Conservation (phyloP, 148 eudicot genomes). For the Rhododendron mucronatum region DNA sequence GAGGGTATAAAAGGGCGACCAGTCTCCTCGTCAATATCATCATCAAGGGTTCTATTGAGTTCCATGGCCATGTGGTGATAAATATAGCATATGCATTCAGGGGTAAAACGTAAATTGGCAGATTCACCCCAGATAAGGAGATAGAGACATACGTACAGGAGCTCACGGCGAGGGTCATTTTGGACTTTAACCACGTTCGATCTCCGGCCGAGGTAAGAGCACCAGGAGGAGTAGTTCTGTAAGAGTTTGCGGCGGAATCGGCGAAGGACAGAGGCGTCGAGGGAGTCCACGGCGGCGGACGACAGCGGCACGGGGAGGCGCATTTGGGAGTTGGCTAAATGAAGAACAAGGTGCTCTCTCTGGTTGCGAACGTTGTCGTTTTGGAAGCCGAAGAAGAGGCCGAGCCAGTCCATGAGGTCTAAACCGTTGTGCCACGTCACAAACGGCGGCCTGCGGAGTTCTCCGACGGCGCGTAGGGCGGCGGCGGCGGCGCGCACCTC, state of each 20-base stretch:
- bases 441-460: constrained; percentile 71
- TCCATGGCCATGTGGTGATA: constrained; percentile 79
- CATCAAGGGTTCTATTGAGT: constrained; percentile 53
- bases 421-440: constrained; percentile 31
- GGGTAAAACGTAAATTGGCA: constrained; percentile 65
- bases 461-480: constrained; percentile 53
- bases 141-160: constrained; percentile 63
- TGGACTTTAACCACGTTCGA: constrained; percentile 38
- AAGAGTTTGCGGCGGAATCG: constrained; percentile 55
- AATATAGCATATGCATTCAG: constrained; percentile 81
- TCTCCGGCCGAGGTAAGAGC: constrained; percentile 43
- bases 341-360: constrained; percentile 82
- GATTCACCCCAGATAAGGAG: constrained; percentile 86
- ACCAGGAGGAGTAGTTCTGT: constrained; percentile 62
- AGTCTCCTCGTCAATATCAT: constrained; percentile 43
- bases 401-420: constrained; percentile 90
- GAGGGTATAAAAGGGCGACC: constrained; percentile 48
- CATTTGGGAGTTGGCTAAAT: constrained; percentile 79
- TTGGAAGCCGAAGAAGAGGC: constrained; percentile 78
- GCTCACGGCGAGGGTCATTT: constrained; percentile 52
- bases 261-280: constrained; percentile 47
- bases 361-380: constrained; percentile 76
- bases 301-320: constrained; percentile 39
- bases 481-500: constrained; percentile 84
- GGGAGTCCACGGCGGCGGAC: constrained; percentile 40